Percentiles rank a stretch among this genome's conserved stretches.
Evolutionary conservation across 2,329 filamentous ascomycete species (phyloP).

Genomic region (Fusarium concolor): DNA sequence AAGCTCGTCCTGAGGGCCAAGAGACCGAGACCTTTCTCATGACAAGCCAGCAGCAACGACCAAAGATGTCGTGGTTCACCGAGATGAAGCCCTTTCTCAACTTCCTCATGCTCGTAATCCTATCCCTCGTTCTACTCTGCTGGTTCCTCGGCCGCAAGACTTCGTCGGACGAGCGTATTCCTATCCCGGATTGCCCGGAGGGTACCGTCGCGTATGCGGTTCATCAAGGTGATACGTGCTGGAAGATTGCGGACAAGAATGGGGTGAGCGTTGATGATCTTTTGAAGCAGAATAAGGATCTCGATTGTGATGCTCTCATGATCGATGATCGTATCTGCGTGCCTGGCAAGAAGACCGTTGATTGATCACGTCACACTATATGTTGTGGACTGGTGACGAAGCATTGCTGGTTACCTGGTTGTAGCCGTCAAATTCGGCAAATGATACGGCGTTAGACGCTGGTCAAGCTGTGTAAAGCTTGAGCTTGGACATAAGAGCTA

Average conservation of each 20-base stretch:
- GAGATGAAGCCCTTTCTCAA: conserved; percentile 68
- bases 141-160: conserved; percentile 58
- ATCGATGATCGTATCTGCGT: conserved; percentile 60
- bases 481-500: not conserved
- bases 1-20: conserved; percentile 43
- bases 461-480: not conserved
- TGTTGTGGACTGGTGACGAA: conserved; percentile 7
- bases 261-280: conserved; percentile 60
- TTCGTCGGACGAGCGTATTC: conserved; percentile 29
- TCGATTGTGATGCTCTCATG: conserved; percentile 61
- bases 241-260: conserved; percentile 60
- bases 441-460: conserved; percentile 12
- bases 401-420: not conserved
- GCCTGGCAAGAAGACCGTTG: conserved; percentile 44
- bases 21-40: conserved; percentile 51
- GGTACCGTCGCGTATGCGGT: conserved; percentile 55
- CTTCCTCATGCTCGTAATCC: conserved; percentile 65
- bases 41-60: conserved; percentile 23
- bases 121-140: conserved; percentile 63
- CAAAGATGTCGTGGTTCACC: conserved; percentile 60
- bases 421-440: not conserved
- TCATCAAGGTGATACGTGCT: conserved; percentile 63
- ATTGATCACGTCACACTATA: not conserved
- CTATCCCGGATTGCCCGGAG: conserved; percentile 45
- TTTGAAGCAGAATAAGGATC: conserved; percentile 56